phyloP scores from a whole-genome alignment of 371 early-diverging fungal species.

The Mucor plumbeus region DNA sequence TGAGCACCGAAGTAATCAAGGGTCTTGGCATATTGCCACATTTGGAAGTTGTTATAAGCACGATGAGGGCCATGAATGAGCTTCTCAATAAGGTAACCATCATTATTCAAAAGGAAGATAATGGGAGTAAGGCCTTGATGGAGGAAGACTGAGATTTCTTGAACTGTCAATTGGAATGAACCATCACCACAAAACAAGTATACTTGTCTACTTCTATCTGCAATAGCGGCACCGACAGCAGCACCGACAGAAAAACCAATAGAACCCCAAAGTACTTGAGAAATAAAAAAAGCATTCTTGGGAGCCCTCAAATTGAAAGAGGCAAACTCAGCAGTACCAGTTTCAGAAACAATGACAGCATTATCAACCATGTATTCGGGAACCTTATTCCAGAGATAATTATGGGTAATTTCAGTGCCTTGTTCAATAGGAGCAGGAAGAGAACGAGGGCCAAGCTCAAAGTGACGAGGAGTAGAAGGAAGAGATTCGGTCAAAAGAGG shows the following conservation, averaged over 20 bases:
- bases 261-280: constrained; percentile 49
- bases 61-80: constrained; percentile 53
- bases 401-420: constrained; percentile 38
- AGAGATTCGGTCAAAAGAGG: constrained; percentile 37
- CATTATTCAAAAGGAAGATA: constrained; percentile 56
- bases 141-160: constrained; percentile 54
- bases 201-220: constrained; percentile 36
- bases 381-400: constrained; percentile 49
- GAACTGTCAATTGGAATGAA: constrained; percentile 56
- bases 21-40: constrained; percentile 53
- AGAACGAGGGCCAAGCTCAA: constrained; percentile 28
- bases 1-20: constrained; percentile 47
- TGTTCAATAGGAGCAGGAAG: constrained; percentile 21
- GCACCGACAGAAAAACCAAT: constrained; percentile 50
- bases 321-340: constrained; percentile 57
- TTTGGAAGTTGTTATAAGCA: constrained; percentile 53
- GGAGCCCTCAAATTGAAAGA: constrained; percentile 42
- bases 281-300: constrained; percentile 33
- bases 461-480: constrained; percentile 29
- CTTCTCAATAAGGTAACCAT: constrained; percentile 59
- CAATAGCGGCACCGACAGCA: constrained; percentile 42
- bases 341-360: constrained; percentile 51
- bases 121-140: constrained; percentile 50
- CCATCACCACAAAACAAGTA: constrained; percentile 59
- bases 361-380: constrained; percentile 35